Conservation (phyloP, 164 flowering plant species). For the Santalum album region DNA sequence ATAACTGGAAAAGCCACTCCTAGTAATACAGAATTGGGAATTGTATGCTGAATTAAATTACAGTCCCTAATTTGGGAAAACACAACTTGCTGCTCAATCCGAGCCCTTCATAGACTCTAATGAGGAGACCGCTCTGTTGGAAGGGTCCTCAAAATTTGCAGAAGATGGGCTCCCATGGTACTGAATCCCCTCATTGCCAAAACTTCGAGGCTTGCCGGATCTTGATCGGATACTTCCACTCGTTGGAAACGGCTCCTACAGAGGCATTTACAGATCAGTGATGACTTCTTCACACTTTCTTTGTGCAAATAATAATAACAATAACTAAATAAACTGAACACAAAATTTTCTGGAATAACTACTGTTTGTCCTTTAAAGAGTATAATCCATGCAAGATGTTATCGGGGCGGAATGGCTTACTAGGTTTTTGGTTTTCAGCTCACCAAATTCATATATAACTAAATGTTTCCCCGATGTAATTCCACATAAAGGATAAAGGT, state of each 20-base stretch:
- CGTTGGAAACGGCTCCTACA: conserved; percentile 40
- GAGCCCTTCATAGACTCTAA: conserved; percentile 16
- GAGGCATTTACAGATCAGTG: not conserved
- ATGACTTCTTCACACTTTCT: not conserved
- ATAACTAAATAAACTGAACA: too few relatives aligned
- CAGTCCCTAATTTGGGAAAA: conserved; percentile 7
- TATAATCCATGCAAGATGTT: too few relatives aligned
- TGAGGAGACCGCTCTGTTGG: conserved; percentile 12
- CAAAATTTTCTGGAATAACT: too few relatives aligned
- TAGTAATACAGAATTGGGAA: conserved; percentile 13
- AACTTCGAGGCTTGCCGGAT: conserved; percentile 22
- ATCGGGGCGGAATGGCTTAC: too few relatives aligned
- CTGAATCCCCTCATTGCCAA: conserved; percentile 16
- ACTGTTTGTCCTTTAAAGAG: too few relatives aligned
- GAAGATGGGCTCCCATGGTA: conserved; percentile 12
- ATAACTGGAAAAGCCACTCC: conserved; percentile 14
- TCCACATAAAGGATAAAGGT: not conserved
- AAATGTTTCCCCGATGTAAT: too few relatives aligned
- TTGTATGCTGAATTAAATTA: conserved; percentile 7
- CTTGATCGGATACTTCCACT: conserved; percentile 27
- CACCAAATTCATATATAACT: too few relatives aligned
- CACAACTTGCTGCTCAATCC: conserved; percentile 11
- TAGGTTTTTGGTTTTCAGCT: too few relatives aligned
- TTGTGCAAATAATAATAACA: not conserved
- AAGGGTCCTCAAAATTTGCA: conserved; percentile 20